A percentile compares a stretch with the other conserved stretches of the same genome.
These are phyloP conservation scores for Dendrothele bispora DNA, from an alignment of 768 basidiomycete genomes.

Conservation along the genomic window DNA sequence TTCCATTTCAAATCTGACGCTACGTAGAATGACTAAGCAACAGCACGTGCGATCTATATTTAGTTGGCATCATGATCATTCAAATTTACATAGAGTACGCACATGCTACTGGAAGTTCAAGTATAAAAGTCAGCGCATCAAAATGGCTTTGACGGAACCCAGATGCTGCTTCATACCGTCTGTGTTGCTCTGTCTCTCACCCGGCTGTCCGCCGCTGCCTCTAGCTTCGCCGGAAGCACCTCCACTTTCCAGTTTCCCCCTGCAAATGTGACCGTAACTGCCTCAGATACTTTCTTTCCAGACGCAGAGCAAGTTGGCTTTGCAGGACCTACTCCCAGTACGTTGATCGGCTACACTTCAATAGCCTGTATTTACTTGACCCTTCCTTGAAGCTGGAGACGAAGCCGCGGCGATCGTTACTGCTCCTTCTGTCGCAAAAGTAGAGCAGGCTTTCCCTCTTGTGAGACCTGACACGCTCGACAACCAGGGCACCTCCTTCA, in stretches of 20 bases:
- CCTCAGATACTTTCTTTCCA: constrained; percentile 38
- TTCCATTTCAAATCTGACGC: too few species aligned
- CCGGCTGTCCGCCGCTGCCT: too few species aligned
- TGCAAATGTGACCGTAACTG: constrained; percentile 32
- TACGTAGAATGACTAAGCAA: too few species aligned
- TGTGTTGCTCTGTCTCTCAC: too few species aligned
- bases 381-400: constrained; percentile 34
- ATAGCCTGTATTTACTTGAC: neutral
- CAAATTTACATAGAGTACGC: too few species aligned
- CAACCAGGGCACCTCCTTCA: constrained; percentile 33
- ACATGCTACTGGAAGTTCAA: too few species aligned
- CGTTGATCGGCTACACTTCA: constrained; percentile 11
- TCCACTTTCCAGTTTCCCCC: constrained; percentile 43
- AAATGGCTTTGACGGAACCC: too few species aligned
- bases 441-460: constrained; percentile 40
- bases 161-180: too few species aligned
- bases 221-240: constrained; percentile 43
- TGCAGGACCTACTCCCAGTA: constrained; percentile 49
- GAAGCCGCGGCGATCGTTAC: constrained; percentile 41
- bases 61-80: too few species aligned
- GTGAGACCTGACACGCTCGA: constrained; percentile 36
- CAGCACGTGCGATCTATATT: too few species aligned
- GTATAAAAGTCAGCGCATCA: too few species aligned
- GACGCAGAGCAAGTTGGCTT: constrained; percentile 43
- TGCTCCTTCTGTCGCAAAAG: constrained; percentile 37